These are phyloP conservation scores for Dovyalis caffra DNA, from an alignment of 345 rosid species.

Conservation along the genomic window DNA sequence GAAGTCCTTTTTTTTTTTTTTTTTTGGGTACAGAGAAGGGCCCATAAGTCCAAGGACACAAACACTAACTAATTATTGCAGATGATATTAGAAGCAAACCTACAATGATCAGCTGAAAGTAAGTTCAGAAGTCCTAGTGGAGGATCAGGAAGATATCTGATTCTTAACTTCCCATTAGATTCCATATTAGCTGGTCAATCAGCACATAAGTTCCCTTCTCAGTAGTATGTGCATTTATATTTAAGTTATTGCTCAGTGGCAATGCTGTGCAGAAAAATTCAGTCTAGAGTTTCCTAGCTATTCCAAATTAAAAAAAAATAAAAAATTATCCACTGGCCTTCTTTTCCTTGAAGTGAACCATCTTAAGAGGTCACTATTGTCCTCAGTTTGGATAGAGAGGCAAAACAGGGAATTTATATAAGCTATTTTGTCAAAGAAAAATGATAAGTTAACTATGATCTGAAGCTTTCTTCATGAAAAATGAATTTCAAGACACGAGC, in stretches of 20 bases:
- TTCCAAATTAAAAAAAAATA: too few species aligned
- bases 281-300: neutral
- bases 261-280: neutral
- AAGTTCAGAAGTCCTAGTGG: too few species aligned
- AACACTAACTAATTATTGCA: too few species aligned
- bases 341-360: neutral
- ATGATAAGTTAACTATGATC: neutral
- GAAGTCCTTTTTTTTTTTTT: too few species aligned
- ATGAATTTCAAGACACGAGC: neutral
- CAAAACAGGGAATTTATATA: neutral
- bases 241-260: neutral
- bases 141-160: too few species aligned
- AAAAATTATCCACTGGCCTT: neutral
- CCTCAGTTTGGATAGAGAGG: neutral
- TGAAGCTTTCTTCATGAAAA: slow-evolving; percentile 1
- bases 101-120: too few species aligned
- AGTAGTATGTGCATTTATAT: neutral
- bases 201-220: neutral
- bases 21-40: too few species aligned
- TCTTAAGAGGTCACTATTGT: neutral
- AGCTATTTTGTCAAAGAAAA: neutral
- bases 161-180: too few species aligned
- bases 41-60: too few species aligned
- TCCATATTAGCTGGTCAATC: neutral
- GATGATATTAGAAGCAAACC: too few species aligned